phyloP scores from a whole-genome alignment of 2,329 filamentous ascomycete species.

The Xylaria multiplex region DNA sequence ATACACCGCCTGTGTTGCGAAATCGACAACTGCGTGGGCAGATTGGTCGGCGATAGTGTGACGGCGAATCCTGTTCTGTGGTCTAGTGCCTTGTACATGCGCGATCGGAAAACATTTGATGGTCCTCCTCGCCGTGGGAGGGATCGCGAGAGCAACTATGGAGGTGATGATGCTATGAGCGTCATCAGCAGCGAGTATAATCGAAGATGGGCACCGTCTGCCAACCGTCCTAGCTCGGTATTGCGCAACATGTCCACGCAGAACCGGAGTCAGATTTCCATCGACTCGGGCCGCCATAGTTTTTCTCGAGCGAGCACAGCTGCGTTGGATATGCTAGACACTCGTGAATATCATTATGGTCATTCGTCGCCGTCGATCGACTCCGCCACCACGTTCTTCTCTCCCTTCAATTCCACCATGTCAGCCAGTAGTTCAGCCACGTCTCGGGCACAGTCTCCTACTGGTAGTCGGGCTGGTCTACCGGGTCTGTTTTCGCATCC shows the following conservation, averaged over 20 bases:
- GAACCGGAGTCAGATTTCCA: slow-evolving; percentile 74
- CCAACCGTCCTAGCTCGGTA: slow-evolving; percentile 61
- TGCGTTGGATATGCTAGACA: slow-evolving; percentile 73
- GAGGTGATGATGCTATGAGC: slow-evolving; percentile 62
- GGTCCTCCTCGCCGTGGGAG: slow-evolving; percentile 51
- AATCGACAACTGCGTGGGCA: slow-evolving; percentile 84
- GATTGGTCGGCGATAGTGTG: slow-evolving; percentile 85
- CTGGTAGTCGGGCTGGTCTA: slow-evolving; percentile 68
- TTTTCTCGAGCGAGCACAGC: slow-evolving; percentile 65
- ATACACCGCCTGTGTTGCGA: slow-evolving; percentile 95
- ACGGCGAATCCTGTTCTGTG: slow-evolving; percentile 87
- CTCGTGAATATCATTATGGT: slow-evolving; percentile 76
- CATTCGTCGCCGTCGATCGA: slow-evolving; percentile 77
- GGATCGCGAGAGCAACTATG: slow-evolving; percentile 60
- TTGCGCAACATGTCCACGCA: slow-evolving; percentile 67
- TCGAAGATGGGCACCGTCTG: slow-evolving; percentile 56
- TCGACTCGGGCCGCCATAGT: slow-evolving; percentile 74
- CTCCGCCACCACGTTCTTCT: slow-evolving; percentile 86
- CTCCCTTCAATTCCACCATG: slow-evolving; percentile 78
- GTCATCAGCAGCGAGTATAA: slow-evolving; percentile 67
- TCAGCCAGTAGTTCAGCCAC: slow-evolving; percentile 70
- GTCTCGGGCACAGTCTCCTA: slow-evolving; percentile 69
- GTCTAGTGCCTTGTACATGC: slow-evolving; percentile 88
- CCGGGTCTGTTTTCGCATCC: slow-evolving; percentile 61
- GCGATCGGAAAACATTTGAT: slow-evolving; percentile 74